These are phyloP conservation scores for Phytophthora agathidicida DNA, from an alignment of 352 stramenopile genomes.

Conservation along the genomic window DNA sequence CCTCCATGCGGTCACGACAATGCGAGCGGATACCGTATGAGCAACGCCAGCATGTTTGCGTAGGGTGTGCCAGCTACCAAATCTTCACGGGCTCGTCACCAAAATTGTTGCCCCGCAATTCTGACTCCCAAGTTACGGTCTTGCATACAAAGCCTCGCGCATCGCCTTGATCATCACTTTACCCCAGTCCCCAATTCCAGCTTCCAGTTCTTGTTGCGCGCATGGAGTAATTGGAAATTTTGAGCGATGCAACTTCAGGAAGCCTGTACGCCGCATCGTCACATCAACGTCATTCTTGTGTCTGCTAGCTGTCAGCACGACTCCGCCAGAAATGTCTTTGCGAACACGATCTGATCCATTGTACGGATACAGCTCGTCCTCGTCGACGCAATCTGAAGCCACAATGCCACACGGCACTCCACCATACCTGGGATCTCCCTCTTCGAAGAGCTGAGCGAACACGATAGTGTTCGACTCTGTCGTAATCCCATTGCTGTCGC, in stretches of 20 bases:
- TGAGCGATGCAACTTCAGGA: constrained; percentile 14
- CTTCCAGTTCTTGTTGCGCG: constrained; percentile 19
- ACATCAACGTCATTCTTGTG: constrained; percentile 20
- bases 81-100: too few relatives aligned
- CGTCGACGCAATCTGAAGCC: constrained; percentile 33
- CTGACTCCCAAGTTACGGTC: neutral
- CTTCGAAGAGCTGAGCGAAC: constrained; percentile 30
- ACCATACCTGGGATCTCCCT: neutral
- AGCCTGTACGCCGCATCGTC: constrained; percentile 19
- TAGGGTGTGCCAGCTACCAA: too few relatives aligned
- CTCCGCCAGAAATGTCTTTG: constrained; percentile 37
- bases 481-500: constrained; percentile 13
- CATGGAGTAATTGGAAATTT: constrained; percentile 16
- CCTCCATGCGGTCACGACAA: neutral
- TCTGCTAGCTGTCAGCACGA: constrained; percentile 31
- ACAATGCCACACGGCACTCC: constrained; percentile 34
- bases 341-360: constrained; percentile 15
- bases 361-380: constrained; percentile 42
- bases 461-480: constrained; percentile 31
- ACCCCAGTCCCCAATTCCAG: constrained; percentile 21
- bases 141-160: constrained; percentile 21
- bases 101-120: too few relatives aligned
- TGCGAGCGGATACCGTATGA: constrained; percentile 7
- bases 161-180: constrained; percentile 32
- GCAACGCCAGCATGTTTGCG: neutral